Base-by-base conservation (phyloP, 1,139 yeast genomes). In the Pichia sp. region DNA sequence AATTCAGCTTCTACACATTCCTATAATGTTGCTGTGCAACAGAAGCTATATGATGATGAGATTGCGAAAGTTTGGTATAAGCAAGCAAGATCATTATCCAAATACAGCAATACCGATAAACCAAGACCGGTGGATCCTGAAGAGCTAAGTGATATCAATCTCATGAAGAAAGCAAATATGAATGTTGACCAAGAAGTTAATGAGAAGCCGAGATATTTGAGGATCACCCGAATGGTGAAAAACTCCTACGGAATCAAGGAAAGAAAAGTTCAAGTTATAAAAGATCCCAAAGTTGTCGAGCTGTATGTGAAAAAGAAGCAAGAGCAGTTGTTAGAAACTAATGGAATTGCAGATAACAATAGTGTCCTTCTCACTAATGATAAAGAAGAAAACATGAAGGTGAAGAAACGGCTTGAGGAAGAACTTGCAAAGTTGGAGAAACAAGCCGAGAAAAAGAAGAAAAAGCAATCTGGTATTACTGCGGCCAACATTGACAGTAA, bases 31-130 rank as follows among this genome's bases (percentile, higher is more conserved):
- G 95, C 97, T 0, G 76, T 87, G 58, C 98, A 91, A 66, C 98
- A 93, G 65, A 86, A 85, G 65, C 82, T 95, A 2, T 95, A 95
- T 62, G 97, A 93, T 60, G 93, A 87, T 55, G 99, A 93, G 66
- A 86, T 93, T 54, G 77, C 80, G 41, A 78, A 93, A 55, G 91
- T 93, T 41, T 95, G 99, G 99, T 85, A 86, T 62, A 82, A 86
- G 6, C 99, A 93, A 65, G 80, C 85, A 54, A 76, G 79, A 55
- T 78, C 86, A 10, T 72, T 91, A 53, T 74, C 82, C 18, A 80
- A 72, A 13, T 54, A 52, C 8, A 53, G 62, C 30, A 47, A 47
- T 19, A 53, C 57, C 6, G 62, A 60, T 30, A 57, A 54, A 30
- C 67, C 67, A 48, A 78, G 82, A 0, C 56, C 66, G 5, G 68